Conservation (phyloP, 129 eudicot species). For the Apium graveolens region DNA sequence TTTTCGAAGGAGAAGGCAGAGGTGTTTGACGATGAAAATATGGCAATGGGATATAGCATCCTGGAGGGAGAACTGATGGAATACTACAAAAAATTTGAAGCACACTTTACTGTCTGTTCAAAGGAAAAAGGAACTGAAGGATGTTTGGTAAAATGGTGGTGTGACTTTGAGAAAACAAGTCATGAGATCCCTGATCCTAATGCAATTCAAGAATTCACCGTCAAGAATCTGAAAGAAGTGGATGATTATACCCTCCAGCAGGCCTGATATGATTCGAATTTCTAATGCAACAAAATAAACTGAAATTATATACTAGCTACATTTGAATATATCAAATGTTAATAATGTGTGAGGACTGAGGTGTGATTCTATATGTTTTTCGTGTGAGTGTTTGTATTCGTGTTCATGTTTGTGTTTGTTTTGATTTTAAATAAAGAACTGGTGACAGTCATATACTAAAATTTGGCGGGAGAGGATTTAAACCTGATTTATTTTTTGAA, state of each 20-base stretch:
- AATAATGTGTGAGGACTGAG: not conserved
- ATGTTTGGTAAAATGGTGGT: constrained; percentile 57
- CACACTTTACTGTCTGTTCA: constrained; percentile 36
- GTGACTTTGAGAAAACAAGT: constrained; percentile 66
- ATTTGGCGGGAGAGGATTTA: not conserved
- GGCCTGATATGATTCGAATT: not conserved
- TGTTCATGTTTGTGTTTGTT: not conserved
- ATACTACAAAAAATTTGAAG: constrained; percentile 62
- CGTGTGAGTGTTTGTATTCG: not conserved
- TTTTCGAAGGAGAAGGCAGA: constrained; percentile 65
- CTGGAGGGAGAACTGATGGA: constrained; percentile 63
- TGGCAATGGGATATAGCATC: constrained; percentile 38
- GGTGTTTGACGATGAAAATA: constrained; percentile 50
- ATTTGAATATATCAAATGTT: not conserved
- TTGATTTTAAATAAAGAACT: not conserved
- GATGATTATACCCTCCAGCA: constrained; percentile 37
- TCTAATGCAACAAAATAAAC: not conserved
- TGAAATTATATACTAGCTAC: not conserved
- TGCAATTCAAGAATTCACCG: constrained; percentile 49
- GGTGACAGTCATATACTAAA: not conserved
- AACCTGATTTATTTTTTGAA: no score
- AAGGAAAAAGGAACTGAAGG: constrained; percentile 37
- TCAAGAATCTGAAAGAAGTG: constrained; percentile 48
- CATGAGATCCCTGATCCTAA: constrained; percentile 62
- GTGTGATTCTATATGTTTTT: not conserved